Conservation (phyloP, 768 basidiomycete genomes). For the Pisolithus microcarpus region DNA sequence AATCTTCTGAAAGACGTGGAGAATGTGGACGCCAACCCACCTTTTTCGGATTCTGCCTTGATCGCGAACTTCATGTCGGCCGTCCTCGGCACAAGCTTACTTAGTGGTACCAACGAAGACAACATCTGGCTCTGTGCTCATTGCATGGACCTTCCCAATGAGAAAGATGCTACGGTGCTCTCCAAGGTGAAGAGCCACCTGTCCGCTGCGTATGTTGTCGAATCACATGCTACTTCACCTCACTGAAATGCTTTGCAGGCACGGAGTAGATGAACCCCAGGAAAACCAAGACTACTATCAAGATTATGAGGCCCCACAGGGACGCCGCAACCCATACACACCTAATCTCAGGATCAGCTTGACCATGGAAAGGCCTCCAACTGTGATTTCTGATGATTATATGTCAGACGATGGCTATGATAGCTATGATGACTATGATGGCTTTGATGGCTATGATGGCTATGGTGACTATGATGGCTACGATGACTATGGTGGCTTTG, state of each 20-base stretch:
- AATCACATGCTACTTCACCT: background rate
- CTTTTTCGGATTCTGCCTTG: background rate
- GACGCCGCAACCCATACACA: constrained; percentile 8
- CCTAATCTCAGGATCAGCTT: constrained; percentile 18
- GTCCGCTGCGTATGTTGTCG: constrained; percentile 12
- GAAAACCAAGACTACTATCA: constrained; percentile 28
- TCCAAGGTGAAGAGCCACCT: constrained; percentile 29
- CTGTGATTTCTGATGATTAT: constrained; percentile 14
- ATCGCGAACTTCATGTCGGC: constrained; percentile 13
- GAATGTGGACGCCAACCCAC: constrained; percentile 9
- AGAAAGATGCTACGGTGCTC: constrained; percentile 24
- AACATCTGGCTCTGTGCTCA: constrained; percentile 30
- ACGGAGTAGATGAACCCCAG: constrained; percentile 20
- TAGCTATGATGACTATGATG: background rate
- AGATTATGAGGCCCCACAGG: constrained; percentile 26
- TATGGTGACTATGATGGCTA: background rate
- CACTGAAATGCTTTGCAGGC: constrained; percentile 14
- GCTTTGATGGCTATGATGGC: background rate
- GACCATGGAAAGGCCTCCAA: constrained; percentile 20
- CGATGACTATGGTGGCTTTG: background rate
- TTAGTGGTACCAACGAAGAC: constrained; percentile 9
- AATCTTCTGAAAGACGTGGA: constrained; percentile 11
- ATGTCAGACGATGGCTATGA: background rate
- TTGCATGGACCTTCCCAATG: constrained; percentile 35
- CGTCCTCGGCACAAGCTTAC: constrained; percentile 1